Percentiles rank a stretch among this genome's conserved stretches.
Conservation (phyloP, 2,329 filamentous ascomycete genomes). For the Scedosporium minutisporum region DNA sequence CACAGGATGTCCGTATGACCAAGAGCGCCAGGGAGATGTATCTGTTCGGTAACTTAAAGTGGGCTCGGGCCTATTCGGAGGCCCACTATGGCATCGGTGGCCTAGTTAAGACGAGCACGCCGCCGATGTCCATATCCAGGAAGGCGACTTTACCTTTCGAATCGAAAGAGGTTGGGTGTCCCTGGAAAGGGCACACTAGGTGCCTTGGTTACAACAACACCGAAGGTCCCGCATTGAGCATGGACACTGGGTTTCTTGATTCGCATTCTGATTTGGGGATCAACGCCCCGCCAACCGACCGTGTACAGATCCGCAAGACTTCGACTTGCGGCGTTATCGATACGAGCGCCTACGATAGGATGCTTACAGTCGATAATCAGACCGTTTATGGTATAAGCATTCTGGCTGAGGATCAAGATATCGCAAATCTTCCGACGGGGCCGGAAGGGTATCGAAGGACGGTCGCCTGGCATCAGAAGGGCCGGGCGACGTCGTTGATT, state of each 20-base stretch:
- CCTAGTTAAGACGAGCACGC: neutral
- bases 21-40: neutral
- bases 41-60: neutral
- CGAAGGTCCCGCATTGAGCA: neutral
- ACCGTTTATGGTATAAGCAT: neutral
- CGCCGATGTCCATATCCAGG: neutral
- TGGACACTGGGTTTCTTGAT: neutral
- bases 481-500: neutral
- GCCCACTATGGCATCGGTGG: neutral
- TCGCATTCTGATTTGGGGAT: neutral
- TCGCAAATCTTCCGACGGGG: neutral
- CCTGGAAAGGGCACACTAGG: neutral
- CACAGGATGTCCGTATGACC: neutral
- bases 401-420: neutral
- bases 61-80: neutral
- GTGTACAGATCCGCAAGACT: neutral
- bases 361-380: neutral
- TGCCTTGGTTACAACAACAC: neutral
- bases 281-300: neutral
- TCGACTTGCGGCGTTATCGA: neutral
- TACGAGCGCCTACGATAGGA: neutral
- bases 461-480: neutral
- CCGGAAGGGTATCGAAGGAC: neutral
- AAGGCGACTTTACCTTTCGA: neutral
- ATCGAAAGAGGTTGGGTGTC: neutral